Evolutionary conservation across 495 filamentous ascomycete genomes (phyloP).

Genomic region (Penicillium angulare): DNA sequence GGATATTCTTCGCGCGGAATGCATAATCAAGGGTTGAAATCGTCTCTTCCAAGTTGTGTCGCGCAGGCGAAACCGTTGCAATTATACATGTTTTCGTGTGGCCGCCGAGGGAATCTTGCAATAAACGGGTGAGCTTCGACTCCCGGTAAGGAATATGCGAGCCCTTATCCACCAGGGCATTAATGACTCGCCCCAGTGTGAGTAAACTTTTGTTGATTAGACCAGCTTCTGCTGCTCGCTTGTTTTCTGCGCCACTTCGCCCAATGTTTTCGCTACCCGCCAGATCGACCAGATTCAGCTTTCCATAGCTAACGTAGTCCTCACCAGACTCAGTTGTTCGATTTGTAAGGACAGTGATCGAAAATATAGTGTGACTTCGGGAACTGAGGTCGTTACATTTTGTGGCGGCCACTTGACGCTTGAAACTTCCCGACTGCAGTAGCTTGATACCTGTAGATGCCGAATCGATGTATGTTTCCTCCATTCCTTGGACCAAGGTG

Average conservation of each 20-base stretch:
- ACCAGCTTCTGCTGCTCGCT: constrained; percentile 91
- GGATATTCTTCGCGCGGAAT: constrained; percentile 95
- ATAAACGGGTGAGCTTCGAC: constrained; percentile 89
- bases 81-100: constrained; percentile 98
- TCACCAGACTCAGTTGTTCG: constrained; percentile 77
- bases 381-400: constrained; percentile 98
- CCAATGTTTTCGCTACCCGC: constrained; percentile 98
- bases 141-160: constrained; percentile 93
- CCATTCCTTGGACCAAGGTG: constrained; percentile 95
- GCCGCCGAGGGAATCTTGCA: constrained; percentile 95
- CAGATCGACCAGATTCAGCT: constrained; percentile 93
- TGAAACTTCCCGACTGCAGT: constrained; percentile 85
- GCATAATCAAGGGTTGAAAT: constrained; percentile 98
- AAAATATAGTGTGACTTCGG: constrained; percentile 94
- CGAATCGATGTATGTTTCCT: constrained; percentile 85
- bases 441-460: constrained; percentile 82
- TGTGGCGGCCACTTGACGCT: constrained; percentile 92
- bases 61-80: constrained; percentile 90
- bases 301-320: constrained; percentile 89
- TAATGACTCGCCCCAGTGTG: constrained; percentile 94
- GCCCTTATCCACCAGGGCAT: constrained; percentile 89
- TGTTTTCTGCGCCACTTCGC: constrained; percentile 94
- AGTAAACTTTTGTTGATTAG: constrained; percentile 97
- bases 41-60: constrained; percentile 93
- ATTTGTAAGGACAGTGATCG: constrained; percentile 86